phyloP scores from a whole-genome alignment of 306 rosid species.

The Quercus robur region DNA sequence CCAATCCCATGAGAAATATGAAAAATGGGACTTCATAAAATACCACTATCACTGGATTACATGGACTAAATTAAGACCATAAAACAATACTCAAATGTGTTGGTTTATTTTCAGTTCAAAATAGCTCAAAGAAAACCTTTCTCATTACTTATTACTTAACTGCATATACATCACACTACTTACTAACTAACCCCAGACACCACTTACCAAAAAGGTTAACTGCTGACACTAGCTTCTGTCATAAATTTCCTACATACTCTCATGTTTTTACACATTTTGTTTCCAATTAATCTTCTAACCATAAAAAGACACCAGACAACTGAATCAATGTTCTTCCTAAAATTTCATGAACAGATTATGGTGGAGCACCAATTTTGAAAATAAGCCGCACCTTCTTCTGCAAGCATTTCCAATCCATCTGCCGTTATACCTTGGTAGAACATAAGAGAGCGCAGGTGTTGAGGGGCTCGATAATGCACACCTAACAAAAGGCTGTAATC shows the following conservation, averaged over 20 bases:
- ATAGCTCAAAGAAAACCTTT: not conserved
- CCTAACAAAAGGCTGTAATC: conserved; percentile 97
- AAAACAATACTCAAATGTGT: not conserved
- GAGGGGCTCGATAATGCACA: conserved; percentile 98
- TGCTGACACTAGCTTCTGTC: not conserved
- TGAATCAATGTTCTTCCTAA: not conserved
- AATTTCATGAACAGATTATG: conserved; percentile 11
- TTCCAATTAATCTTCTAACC: not conserved
- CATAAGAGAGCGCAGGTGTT: conserved; percentile 48
- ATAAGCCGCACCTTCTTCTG: conserved; percentile 77
- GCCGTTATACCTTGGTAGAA: conserved; percentile 39
- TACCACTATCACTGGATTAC: not conserved
- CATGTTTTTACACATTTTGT: not conserved
- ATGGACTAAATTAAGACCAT: not conserved
- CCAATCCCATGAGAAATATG: not conserved
- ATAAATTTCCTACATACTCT: not conserved
- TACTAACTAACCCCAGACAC: not conserved
- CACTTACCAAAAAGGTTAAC: not conserved
- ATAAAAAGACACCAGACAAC: not conserved
- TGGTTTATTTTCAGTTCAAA: not conserved
- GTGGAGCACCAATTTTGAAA: not conserved
- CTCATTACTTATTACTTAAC: not conserved
- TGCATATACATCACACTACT: not conserved
- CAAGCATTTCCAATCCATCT: conserved; percentile 80
- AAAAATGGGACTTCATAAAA: too few species aligned